Evolutionary conservation across 2,329 filamentous ascomycete species (phyloP).

Genomic region (Helminthosporium solani): DNA sequence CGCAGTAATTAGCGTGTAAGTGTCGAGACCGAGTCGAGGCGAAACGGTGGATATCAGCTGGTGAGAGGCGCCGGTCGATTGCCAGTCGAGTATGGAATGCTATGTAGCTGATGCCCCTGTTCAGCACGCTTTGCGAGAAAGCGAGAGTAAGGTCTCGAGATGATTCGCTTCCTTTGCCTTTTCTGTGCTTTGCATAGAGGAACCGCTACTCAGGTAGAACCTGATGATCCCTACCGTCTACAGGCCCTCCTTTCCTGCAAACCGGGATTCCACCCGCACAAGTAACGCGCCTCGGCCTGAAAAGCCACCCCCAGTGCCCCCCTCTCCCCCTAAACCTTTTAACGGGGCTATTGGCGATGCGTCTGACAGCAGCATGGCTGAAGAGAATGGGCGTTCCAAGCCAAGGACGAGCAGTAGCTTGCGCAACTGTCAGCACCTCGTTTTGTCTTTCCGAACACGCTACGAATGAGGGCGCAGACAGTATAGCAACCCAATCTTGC

Average conservation of each 20-base stretch:
- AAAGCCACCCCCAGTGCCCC: too few relatives aligned
- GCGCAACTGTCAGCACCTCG: conserved; percentile 29
- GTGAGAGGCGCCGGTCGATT: too few relatives aligned
- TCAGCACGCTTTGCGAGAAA: too few relatives aligned
- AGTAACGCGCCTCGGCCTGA: conserved; percentile 13
- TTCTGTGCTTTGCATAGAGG: not conserved
- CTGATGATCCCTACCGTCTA: conserved; percentile 13
- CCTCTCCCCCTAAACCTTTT: too few relatives aligned
- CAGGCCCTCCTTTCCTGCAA: conserved; percentile 3
- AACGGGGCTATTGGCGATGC: conserved; percentile 24
- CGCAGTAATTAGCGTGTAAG: too few relatives aligned
- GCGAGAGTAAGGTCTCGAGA: not conserved
- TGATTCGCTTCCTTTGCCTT: not conserved
- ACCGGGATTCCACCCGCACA: conserved; percentile 8
- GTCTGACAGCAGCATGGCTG: conserved; percentile 30
- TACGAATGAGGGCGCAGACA: conserved; percentile 17
- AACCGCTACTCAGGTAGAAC: conserved; percentile 7
- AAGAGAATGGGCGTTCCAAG: conserved; percentile 17
- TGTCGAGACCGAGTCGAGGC: not conserved
- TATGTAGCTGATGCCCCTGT: too few relatives aligned
- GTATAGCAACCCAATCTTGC: conserved; percentile 17
- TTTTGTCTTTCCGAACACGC: conserved; percentile 10
- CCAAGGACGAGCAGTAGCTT: conserved; percentile 20
- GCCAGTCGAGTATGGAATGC: too few relatives aligned
- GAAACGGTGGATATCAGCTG: too few relatives aligned